A percentile compares a stretch with the other conserved stretches of the same genome.
These are phyloP conservation scores for Nakazawaea ambrosiae DNA, from an alignment of 805 yeast genomes.

Conservation along the genomic window DNA sequence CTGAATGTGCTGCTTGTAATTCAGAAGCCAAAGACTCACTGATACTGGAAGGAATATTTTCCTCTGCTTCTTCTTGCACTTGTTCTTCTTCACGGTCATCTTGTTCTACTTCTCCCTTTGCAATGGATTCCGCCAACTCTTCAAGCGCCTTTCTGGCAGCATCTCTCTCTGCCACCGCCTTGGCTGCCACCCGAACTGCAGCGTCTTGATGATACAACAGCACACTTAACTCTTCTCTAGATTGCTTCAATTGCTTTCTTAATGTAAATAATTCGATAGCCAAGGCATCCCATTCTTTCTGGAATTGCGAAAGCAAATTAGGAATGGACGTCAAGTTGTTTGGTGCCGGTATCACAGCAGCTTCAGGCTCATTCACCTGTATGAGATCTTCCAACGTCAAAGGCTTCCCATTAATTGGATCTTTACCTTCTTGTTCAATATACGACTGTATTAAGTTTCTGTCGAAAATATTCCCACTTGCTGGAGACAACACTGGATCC, in stretches of 20 bases:
- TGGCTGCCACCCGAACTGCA: constrained; percentile 78
- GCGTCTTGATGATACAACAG: constrained; percentile 87
- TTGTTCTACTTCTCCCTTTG: constrained; percentile 14
- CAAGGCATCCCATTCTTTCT: constrained; percentile 85
- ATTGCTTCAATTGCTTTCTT: constrained; percentile 59
- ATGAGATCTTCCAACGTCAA: constrained; percentile 54
- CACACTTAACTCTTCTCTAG: constrained; percentile 67
- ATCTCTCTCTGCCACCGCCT: constrained; percentile 68
- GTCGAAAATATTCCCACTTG: constrained; percentile 68
- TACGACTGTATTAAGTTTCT: constrained; percentile 51
- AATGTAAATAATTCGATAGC: constrained; percentile 75
- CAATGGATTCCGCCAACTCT: constrained; percentile 39
- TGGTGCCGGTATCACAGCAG: constrained; percentile 23
- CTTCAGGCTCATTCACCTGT: constrained; percentile 17
- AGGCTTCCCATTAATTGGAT: constrained; percentile 69
- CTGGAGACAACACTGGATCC: constrained; percentile 73
- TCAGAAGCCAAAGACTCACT: constrained; percentile 1
- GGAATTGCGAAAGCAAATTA: constrained; percentile 63
- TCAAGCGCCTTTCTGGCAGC: constrained; percentile 62
- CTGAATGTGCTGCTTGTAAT: constrained; percentile 14
- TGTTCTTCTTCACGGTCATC: constrained; percentile 12
- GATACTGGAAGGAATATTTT: not conserved
- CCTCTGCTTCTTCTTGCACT: constrained; percentile 18
- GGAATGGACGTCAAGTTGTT: constrained; percentile 68
- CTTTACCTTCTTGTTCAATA: constrained; percentile 57